These are phyloP conservation scores for Cordyceps cicadae DNA, from an alignment of 2,329 filamentous ascomycete species.

Conservation along the genomic window DNA sequence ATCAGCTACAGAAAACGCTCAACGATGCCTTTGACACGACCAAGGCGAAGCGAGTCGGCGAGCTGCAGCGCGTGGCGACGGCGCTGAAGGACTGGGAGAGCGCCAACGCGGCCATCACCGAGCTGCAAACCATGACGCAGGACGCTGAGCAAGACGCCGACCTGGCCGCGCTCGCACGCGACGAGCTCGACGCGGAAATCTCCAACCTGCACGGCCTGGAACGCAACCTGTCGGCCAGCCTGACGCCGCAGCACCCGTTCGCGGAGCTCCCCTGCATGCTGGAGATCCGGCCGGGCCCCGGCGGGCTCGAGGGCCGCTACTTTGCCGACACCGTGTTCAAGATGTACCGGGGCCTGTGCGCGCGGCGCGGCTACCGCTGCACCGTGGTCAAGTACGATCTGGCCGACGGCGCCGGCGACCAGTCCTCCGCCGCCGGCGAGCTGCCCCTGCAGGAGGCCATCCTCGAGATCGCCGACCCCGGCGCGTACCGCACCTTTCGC, in stretches of 20 bases:
- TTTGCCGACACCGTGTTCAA: conserved; percentile 81
- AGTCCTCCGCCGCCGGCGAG: conserved; percentile 49
- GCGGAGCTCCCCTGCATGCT: conserved; percentile 82
- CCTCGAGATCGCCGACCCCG: conserved; percentile 67
- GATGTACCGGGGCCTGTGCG: conserved; percentile 82
- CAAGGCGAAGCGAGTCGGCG: conserved; percentile 51
- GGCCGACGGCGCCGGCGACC: conserved; percentile 53
- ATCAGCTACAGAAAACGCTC: conserved; percentile 42
- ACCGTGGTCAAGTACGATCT: conserved; percentile 74
- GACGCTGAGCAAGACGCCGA: conserved; percentile 50
- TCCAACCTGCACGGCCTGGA: conserved; percentile 55
- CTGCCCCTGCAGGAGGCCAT: conserved; percentile 76
- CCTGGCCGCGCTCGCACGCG: conserved; percentile 67
- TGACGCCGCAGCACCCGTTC: conserved; percentile 86
- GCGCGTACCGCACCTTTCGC: conserved; percentile 73
- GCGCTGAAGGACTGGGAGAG: conserved; percentile 53
- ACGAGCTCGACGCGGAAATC: conserved; percentile 66
- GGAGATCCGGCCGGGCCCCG: conserved; percentile 86
- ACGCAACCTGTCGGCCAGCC: conserved; percentile 60
- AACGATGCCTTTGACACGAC: conserved; percentile 47
- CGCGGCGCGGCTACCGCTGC: conserved; percentile 55
- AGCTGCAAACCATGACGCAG: conserved; percentile 43
- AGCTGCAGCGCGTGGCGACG: conserved; percentile 48
- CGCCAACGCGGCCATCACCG: conserved; percentile 42
- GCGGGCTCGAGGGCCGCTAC: conserved; percentile 81